Conservation (phyloP, 495 filamentous ascomycete species). For the Arthonia radiata region DNA sequence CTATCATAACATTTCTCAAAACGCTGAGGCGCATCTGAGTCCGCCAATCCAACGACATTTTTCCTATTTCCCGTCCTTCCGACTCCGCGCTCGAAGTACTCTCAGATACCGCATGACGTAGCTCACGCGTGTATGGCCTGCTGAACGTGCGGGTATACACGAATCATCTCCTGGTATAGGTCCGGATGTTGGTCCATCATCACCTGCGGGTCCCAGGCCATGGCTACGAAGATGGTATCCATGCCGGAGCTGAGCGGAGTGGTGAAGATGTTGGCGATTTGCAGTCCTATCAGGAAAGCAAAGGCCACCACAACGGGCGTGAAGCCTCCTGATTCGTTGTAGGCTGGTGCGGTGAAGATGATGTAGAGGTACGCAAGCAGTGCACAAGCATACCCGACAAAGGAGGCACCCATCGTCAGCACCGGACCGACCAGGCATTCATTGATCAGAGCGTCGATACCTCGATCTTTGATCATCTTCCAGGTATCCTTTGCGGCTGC, state of each 20-base stretch:
- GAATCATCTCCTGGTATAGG: constrained; percentile 48
- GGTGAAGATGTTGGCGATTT: constrained; percentile 73
- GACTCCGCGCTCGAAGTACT: too few relatives aligned
- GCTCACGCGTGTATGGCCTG: constrained; percentile 36
- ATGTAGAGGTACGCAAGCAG: constrained; percentile 69
- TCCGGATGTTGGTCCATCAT: constrained; percentile 62
- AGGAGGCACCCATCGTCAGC: constrained; percentile 63
- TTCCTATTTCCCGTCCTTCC: too few relatives aligned
- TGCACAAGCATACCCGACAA: constrained; percentile 61
- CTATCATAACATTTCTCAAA: too few relatives aligned
- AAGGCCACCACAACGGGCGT: constrained; percentile 64
- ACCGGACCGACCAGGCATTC: constrained; percentile 82
- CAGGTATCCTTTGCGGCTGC: constrained; percentile 70
- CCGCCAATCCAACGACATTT: too few relatives aligned
- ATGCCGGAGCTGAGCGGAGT: constrained; percentile 35
- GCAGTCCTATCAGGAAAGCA: constrained; percentile 59
- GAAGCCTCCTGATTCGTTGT: constrained; percentile 45
- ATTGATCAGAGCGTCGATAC: constrained; percentile 70
- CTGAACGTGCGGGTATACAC: constrained; percentile 66
- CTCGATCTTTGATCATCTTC: constrained; percentile 74
- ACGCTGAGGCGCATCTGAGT: too few relatives aligned
- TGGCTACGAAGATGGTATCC: constrained; percentile 67
- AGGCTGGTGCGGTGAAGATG: constrained; percentile 48
- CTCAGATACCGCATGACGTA: too few relatives aligned
- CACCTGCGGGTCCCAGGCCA: constrained; percentile 73